Evolutionary conservation across 305 asterid species (phyloP).

Genomic region (Solanum chacoense): DNA sequence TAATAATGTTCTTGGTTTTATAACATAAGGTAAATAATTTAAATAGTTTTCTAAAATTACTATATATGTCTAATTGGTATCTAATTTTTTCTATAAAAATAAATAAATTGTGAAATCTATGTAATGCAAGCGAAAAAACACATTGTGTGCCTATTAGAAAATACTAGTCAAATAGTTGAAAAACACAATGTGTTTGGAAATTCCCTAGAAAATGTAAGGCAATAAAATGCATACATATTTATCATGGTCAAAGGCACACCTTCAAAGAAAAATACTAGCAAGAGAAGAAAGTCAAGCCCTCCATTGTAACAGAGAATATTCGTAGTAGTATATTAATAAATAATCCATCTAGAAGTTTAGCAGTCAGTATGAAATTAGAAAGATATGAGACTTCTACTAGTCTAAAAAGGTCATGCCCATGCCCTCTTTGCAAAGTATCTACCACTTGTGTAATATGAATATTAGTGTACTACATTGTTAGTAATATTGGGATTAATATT

Average conservation of each 20-base stretch:
- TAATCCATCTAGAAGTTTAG: background rate
- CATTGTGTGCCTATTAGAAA: background rate
- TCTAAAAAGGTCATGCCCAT: background rate
- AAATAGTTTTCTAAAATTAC: background rate
- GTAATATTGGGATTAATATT: background rate
- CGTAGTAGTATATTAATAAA: background rate
- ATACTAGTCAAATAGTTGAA: background rate
- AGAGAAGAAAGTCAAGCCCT: background rate
- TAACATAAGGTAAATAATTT: background rate
- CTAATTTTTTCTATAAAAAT: background rate
- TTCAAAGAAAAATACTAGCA: background rate
- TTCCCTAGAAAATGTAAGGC: background rate
- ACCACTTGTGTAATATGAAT: background rate
- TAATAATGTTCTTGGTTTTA: background rate
- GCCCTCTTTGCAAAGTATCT: background rate
- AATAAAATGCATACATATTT: background rate
- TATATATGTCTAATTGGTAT: background rate
- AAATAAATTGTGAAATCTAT: background rate
- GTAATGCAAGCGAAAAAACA: background rate
- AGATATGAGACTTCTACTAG: background rate
- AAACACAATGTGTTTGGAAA: background rate
- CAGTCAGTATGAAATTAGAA: background rate
- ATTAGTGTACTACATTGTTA: background rate
- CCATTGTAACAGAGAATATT: background rate
- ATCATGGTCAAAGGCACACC: background rate